Evolutionary conservation across 345 rosid genomes (phyloP).

Genomic region (Eucalyptus dawsonii): DNA sequence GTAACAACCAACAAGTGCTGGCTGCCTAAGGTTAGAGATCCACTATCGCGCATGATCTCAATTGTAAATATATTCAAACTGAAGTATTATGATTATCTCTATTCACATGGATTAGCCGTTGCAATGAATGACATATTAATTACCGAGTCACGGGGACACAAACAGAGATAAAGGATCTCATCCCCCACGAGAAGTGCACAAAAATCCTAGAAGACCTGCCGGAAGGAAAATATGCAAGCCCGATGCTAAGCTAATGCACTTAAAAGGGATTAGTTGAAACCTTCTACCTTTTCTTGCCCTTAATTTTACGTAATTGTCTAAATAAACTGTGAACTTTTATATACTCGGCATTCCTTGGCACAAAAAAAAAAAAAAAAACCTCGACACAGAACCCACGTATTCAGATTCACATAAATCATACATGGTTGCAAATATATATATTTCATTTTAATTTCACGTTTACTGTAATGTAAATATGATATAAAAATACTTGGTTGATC

Average conservation of each 20-base stretch:
- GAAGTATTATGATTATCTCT: no score
- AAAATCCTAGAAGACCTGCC: not conserved
- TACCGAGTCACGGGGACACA: no score
- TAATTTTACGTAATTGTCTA: not conserved
- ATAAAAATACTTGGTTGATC: no score
- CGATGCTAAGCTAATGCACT: not conserved
- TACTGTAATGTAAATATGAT: not conserved
- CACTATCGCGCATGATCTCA: not conserved
- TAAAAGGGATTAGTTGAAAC: not conserved
- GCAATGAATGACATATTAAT: not conserved
- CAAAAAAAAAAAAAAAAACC: fast-evolving
- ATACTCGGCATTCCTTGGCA: not conserved
- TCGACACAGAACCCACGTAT: not conserved
- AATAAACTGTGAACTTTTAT: no score
- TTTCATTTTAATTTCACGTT: not conserved
- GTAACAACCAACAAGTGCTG: no score
- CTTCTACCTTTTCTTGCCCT: not conserved
- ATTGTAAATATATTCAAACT: no score
- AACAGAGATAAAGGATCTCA: not conserved
- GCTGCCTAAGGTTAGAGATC: not conserved
- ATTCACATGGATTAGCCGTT: not conserved
- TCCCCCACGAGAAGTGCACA: not conserved
- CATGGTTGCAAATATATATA: not conserved
- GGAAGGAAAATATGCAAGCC: not conserved
- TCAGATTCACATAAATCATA: not conserved